These are phyloP conservation scores for Coprinopsis sp. DNA, from an alignment of 768 basidiomycete species.

Conservation along the genomic window DNA sequence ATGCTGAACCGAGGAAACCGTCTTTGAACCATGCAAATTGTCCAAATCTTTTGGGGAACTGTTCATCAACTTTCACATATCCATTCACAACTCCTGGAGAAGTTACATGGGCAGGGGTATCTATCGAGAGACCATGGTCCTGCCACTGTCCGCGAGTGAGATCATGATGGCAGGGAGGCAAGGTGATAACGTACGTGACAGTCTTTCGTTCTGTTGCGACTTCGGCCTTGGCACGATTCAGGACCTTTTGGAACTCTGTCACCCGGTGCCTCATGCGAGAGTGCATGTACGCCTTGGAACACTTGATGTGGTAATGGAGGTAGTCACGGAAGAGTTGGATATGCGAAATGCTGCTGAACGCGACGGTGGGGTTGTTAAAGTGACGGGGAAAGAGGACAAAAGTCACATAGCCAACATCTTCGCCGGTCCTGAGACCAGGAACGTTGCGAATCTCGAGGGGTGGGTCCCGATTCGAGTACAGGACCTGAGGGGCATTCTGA, in stretches of 20 bases:
- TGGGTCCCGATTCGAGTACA: constrained; percentile 91
- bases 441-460: constrained; percentile 94
- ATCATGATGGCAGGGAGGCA: constrained; percentile 9
- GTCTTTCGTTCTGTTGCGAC: constrained; percentile 86
- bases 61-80: too few relatives aligned
- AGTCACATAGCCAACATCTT: constrained; percentile 94
- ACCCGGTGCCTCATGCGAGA: constrained; percentile 93
- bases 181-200: constrained; percentile 58
- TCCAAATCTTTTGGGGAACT: too few relatives aligned
- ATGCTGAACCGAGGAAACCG: too few relatives aligned
- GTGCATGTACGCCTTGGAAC: constrained; percentile 99
- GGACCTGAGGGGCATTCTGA: constrained; percentile 95
- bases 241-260: constrained; percentile 90
- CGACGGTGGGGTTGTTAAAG: constrained; percentile 67
- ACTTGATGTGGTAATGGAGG: constrained; percentile 99
- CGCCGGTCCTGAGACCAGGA: constrained; percentile 71
- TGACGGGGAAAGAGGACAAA: constrained; percentile 98
- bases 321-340: constrained; percentile 98
- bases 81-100: too few relatives aligned
- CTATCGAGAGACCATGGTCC: constrained; percentile 54
- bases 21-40: too few relatives aligned
- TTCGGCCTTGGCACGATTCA: constrained; percentile 96
- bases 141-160: constrained; percentile 36
- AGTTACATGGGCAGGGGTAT: too few relatives aligned
- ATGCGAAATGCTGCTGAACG: constrained; percentile 82